Conservation (phyloP, 257 asterid species). For the Solanum megistacrolobum region DNA sequence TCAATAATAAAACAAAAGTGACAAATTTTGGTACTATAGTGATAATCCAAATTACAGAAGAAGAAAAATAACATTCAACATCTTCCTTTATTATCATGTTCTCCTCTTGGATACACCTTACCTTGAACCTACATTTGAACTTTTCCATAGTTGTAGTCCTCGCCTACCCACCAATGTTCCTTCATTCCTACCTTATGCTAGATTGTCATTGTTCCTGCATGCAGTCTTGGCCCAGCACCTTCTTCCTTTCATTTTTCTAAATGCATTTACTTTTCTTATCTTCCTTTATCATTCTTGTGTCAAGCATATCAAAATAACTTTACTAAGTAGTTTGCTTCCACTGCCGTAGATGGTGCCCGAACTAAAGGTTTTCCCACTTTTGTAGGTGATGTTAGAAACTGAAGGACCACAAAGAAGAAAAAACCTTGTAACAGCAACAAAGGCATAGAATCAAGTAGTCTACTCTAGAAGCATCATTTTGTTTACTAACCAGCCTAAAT, state of each 20-base stretch:
- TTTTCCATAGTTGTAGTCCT: background rate
- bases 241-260: background rate
- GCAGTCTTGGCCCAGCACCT: background rate
- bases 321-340: background rate
- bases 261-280: background rate
- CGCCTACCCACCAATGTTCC: background rate
- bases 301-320: background rate
- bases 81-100: background rate
- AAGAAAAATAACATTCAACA: background rate
- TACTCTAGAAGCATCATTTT: background rate
- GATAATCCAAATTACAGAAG: background rate
- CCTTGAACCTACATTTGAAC: background rate
- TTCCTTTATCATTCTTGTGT: background rate
- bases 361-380: background rate
- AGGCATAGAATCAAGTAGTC: background rate
- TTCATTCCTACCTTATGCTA: background rate
- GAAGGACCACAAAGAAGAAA: background rate
- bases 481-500: background rate
- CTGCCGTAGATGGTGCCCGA: background rate
- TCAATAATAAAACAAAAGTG: too few species aligned
- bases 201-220: background rate
- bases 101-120: background rate
- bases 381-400: background rate
- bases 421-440: background rate
- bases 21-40: background rate